Percentiles rank a stretch among this genome's conserved stretches.
These are phyloP conservation scores for Neospora caninum DNA, from an alignment of 169 alveolate species.

Conservation along the genomic window DNA sequence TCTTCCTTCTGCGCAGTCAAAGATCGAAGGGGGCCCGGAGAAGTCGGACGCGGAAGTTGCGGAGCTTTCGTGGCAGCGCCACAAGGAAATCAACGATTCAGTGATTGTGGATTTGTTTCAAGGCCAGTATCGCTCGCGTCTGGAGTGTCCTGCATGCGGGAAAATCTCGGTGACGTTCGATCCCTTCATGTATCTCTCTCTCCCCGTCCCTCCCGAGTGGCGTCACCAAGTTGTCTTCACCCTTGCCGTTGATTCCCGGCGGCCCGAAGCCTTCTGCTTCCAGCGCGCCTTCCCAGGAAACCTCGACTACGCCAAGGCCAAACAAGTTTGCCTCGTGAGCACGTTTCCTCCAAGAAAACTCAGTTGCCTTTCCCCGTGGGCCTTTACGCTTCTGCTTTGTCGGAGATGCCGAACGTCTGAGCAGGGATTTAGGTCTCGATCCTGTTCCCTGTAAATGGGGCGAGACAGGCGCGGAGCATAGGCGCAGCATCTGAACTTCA, in stretches of 20 bases:
- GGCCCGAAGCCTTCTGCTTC: slow-evolving; percentile 19
- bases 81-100: slow-evolving; percentile 85
- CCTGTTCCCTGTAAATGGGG: no score
- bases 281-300: slow-evolving; percentile 10
- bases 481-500: no score
- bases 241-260: background rate
- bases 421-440: no score
- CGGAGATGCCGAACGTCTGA: no score
- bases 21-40: slow-evolving; percentile 71
- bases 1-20: background rate
- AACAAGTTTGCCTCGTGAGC: slow-evolving; percentile 27
- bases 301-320: slow-evolving; percentile 14
- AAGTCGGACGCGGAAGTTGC: slow-evolving; percentile 79
- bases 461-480: no score
- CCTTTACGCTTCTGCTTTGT: no score
- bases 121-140: slow-evolving; percentile 88
- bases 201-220: slow-evolving; percentile 83
- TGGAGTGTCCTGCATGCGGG: slow-evolving; percentile 85
- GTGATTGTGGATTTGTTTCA: slow-evolving; percentile 89
- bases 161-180: slow-evolving; percentile 85
- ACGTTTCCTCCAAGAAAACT: background rate
- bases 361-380: no score
- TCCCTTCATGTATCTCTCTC: slow-evolving; percentile 88
- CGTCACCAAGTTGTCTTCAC: background rate
- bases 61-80: slow-evolving; percentile 81